A percentile compares a stretch with the other conserved stretches of the same genome.
Evolutionary conservation across 805 yeast species (phyloP).

Genomic region (Wickerhamiella occidentalis): DNA sequence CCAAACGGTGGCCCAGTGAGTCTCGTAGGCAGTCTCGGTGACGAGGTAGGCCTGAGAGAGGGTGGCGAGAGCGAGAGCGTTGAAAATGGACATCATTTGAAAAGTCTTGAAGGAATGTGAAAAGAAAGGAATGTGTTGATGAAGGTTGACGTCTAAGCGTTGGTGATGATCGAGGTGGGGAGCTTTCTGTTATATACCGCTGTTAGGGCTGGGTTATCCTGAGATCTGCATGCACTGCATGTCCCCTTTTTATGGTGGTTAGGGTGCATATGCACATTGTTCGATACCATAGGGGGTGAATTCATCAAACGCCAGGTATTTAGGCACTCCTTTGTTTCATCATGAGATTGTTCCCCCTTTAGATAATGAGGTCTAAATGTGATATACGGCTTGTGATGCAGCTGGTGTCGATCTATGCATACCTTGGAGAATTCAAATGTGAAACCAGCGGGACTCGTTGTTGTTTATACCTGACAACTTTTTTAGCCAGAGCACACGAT

Average conservation of each 20-base stretch:
- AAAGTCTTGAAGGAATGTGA: not conserved
- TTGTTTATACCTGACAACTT: not conserved
- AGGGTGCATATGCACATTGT: not conserved
- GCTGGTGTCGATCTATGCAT: not conserved
- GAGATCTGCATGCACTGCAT: not conserved
- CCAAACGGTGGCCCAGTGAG: constrained; percentile 4
- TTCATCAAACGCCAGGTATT: not conserved
- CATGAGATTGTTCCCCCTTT: not conserved
- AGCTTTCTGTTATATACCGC: not conserved
- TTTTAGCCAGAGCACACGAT: not conserved
- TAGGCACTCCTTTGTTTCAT: not conserved
- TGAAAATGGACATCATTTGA: not conserved
- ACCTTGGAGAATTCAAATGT: not conserved
- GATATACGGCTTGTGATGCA: not conserved
- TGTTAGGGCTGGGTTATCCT: not conserved
- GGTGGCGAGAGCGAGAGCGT: constrained; percentile 5
- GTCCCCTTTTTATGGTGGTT: not conserved
- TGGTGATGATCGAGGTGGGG: not conserved
- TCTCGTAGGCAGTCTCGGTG: constrained; percentile 5
- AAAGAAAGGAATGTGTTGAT: not conserved
- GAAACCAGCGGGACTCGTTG: not conserved
- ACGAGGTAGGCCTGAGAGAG: constrained; percentile 4
- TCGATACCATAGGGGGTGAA: not conserved
- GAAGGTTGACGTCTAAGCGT: not conserved
- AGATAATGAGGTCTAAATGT: not conserved